phyloP scores from a whole-genome alignment of 1,284 basidiomycete genomes.

The Ceratobasidium sp. region DNA sequence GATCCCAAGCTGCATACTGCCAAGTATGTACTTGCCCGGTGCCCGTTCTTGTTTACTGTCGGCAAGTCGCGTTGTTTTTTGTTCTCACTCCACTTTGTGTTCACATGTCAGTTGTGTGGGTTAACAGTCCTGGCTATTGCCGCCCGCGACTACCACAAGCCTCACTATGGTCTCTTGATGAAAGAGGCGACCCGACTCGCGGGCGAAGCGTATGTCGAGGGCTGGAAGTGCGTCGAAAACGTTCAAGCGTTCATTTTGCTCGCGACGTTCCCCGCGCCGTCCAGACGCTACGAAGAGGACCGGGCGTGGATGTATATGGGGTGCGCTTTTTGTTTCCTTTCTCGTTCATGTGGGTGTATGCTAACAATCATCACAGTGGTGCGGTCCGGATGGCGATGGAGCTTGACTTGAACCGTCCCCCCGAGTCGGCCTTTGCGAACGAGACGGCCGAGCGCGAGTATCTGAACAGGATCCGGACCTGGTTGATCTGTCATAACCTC shows the following conservation, averaged over 20 bases:
- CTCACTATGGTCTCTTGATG: slow-evolving; percentile 21
- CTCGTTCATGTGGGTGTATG: neutral
- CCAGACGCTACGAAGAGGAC: slow-evolving; percentile 32
- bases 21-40: slow-evolving; percentile 19
- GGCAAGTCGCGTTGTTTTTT: neutral
- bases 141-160: slow-evolving; percentile 32
- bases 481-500: slow-evolving; percentile 40
- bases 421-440: slow-evolving; percentile 23
- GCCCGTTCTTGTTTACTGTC: slow-evolving; percentile 39
- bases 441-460: slow-evolving; percentile 36
- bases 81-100: neutral
- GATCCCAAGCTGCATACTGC: slow-evolving; percentile 36
- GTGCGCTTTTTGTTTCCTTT: neutral
- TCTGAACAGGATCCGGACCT: slow-evolving; percentile 29
- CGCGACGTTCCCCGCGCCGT: slow-evolving; percentile 32
- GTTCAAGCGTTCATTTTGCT: slow-evolving; percentile 40
- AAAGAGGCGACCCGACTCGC: slow-evolving; percentile 24
- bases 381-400: slow-evolving; percentile 37
- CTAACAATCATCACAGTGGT: neutral
- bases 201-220: slow-evolving; percentile 21
- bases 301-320: slow-evolving; percentile 29
- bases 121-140: slow-evolving; percentile 31
- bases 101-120: neutral
- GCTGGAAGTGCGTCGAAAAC: slow-evolving; percentile 38
- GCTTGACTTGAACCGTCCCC: slow-evolving; percentile 17